Evolutionary conservation across 352 stramenopile genomes (phyloP).

Genomic region (Globisporangium emineosum): DNA sequence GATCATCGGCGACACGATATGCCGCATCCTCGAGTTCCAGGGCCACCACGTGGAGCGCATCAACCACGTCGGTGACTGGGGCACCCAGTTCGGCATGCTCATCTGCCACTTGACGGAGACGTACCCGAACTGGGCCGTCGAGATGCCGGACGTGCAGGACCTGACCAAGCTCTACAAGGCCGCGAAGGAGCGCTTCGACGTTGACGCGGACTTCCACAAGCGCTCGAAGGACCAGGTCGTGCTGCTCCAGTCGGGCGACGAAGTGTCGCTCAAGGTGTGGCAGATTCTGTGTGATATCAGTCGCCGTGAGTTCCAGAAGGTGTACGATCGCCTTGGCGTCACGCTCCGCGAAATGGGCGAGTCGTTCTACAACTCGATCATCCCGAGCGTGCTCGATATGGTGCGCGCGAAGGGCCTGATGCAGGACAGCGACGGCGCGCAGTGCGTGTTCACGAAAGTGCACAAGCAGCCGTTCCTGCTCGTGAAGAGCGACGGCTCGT

Average conservation of each 20-base stretch:
- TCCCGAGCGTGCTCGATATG: slow-evolving; percentile 80
- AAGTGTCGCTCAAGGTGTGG: slow-evolving; percentile 81
- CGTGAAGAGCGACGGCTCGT: slow-evolving; percentile 83
- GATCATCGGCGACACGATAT: slow-evolving; percentile 87
- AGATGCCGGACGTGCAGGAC: slow-evolving; percentile 96
- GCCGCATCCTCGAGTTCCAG: slow-evolving; percentile 86
- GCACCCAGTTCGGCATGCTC: slow-evolving; percentile 99
- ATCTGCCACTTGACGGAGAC: slow-evolving; percentile 99
- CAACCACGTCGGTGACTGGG: slow-evolving; percentile 87
- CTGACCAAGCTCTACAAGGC: slow-evolving; percentile 90
- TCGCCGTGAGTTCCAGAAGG: slow-evolving; percentile 83
- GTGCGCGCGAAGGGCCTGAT: slow-evolving; percentile 89
- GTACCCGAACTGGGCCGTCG: slow-evolving; percentile 91
- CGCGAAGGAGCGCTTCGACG: slow-evolving; percentile 96
- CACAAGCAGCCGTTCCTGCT: slow-evolving; percentile 89
- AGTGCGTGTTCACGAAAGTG: slow-evolving; percentile 90
- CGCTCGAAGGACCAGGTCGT: slow-evolving; percentile 97
- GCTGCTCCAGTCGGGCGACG: slow-evolving; percentile 93
- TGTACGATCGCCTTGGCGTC: slow-evolving; percentile 79
- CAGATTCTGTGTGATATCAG: slow-evolving; percentile 81
- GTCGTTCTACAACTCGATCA: slow-evolving; percentile 88
- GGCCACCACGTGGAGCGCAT: slow-evolving; percentile 77
- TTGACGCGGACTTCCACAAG: slow-evolving; percentile 95
- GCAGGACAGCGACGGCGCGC: slow-evolving; percentile 86
- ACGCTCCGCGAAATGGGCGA: slow-evolving; percentile 79